Conservation (phyloP, 2,329 filamentous ascomycete species). For the Cryphonectria parasitica region DNA sequence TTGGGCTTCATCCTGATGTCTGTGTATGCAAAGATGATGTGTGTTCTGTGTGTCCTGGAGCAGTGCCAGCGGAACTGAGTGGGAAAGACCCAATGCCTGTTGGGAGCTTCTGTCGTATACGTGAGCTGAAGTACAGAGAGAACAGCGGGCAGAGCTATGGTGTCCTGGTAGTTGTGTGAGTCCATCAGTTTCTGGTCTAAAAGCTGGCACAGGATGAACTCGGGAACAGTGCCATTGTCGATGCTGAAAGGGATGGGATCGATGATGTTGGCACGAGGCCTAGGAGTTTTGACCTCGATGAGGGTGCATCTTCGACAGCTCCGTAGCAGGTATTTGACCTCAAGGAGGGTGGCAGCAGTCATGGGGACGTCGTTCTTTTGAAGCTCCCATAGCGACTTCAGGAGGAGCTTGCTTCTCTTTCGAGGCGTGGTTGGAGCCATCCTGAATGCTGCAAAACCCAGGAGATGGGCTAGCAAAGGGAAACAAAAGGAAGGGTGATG, state of each 20-base stretch:
- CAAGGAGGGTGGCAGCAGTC: constrained; percentile 32
- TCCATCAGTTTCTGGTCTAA: constrained; percentile 45
- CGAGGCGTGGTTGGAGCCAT: constrained; percentile 25
- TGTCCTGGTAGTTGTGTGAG: constrained; percentile 35
- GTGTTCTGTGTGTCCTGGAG: constrained; percentile 41
- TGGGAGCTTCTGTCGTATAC: constrained; percentile 33
- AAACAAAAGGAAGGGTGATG: not conserved
- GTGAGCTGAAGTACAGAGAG: constrained; percentile 39
- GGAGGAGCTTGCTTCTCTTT: constrained; percentile 25
- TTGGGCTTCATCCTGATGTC: constrained; percentile 46
- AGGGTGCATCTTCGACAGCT: constrained; percentile 17
- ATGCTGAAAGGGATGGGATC: constrained; percentile 28
- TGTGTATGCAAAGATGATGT: constrained; percentile 47
- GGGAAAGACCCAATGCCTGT: constrained; percentile 36
- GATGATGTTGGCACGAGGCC: constrained; percentile 31
- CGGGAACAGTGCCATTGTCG: constrained; percentile 33
- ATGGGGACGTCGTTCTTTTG: constrained; percentile 35
- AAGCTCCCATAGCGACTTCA: constrained; percentile 32
- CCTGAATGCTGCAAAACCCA: not conserved
- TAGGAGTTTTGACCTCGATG: constrained; percentile 20
- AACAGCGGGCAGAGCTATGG: constrained; percentile 36
- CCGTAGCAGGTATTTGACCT: constrained; percentile 36
- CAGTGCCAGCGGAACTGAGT: constrained; percentile 47
- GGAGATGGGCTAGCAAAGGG: not conserved
- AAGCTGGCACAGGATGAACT: constrained; percentile 47